Evolutionary conservation across 371 early-diverging fungal genomes (phyloP).

Genomic region (Lichtheimia hyalospora): DNA sequence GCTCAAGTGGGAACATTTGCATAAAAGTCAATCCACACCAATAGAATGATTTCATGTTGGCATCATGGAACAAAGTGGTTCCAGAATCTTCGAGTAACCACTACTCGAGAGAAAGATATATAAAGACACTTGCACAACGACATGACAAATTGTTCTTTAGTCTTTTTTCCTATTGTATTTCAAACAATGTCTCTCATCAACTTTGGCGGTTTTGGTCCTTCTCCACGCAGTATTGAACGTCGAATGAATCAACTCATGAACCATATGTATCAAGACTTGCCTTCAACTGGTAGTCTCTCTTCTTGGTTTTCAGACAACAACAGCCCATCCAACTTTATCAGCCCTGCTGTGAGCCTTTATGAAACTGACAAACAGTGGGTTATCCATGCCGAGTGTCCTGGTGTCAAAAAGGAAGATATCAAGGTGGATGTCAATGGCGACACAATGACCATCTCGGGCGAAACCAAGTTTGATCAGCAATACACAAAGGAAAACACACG

Average conservation of each 20-base stretch:
- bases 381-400: conserved; percentile 25
- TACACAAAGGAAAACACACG: conserved; percentile 25
- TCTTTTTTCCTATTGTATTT: background rate
- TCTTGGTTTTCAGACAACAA: no score
- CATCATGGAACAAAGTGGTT: no score
- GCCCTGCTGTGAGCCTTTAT: conserved; percentile 21
- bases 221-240: conserved; percentile 26
- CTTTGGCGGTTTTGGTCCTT: conserved; percentile 15
- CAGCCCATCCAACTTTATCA: background rate
- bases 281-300: no score
- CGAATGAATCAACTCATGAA: conserved; percentile 34
- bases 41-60: no score
- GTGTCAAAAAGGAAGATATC: conserved; percentile 29
- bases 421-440: conserved; percentile 19
- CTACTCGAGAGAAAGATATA: no score
- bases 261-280: conserved; percentile 14
- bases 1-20: no score
- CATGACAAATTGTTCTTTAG: background rate
- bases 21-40: no score
- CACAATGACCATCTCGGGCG: conserved; percentile 15
- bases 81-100: no score
- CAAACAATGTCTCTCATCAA: conserved; percentile 32
- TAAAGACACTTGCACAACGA: no score
- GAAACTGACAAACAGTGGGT: conserved; percentile 23
- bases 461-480: conserved; percentile 10